Conservation (phyloP, 768 basidiomycete genomes). For the Naganishia vishniacii region DNA sequence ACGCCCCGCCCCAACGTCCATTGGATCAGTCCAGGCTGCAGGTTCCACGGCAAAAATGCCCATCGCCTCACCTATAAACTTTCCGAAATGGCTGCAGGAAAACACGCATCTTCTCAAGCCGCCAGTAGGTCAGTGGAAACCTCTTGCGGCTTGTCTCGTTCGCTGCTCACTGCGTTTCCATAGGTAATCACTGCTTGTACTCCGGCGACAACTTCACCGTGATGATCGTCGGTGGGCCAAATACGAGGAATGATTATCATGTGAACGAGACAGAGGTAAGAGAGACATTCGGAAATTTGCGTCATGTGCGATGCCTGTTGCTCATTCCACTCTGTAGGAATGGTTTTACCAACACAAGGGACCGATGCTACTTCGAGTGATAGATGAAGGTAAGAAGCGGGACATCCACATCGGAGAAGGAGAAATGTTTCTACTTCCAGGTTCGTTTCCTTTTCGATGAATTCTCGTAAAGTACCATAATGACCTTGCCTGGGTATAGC, state of each 20-base stretch:
- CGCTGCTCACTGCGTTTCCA: neutral
- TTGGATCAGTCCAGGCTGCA: too few species aligned
- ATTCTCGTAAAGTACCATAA: too few species aligned
- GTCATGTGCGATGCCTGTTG: neutral
- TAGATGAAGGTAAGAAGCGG: slow-evolving; percentile 53
- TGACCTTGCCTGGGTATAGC: too few species aligned
- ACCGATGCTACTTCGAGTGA: slow-evolving; percentile 78
- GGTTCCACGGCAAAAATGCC: neutral
- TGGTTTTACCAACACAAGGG: slow-evolving; percentile 99
- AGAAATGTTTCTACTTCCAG: slow-evolving; percentile 92
- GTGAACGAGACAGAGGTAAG: slow-evolving; percentile 78
- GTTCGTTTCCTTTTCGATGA: slow-evolving; percentile 51
- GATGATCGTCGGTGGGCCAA: slow-evolving; percentile 97
- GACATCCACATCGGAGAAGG: slow-evolving; percentile 90
- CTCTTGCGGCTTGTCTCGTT: slow-evolving; percentile 49
- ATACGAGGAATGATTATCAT: slow-evolving; percentile 89
- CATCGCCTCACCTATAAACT: slow-evolving; percentile 74
- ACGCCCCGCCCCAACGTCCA: too few species aligned
- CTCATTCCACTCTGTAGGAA: slow-evolving; percentile 56
- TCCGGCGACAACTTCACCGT: slow-evolving; percentile 78
- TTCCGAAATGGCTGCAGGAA: slow-evolving; percentile 78
- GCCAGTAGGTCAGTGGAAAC: slow-evolving; percentile 80
- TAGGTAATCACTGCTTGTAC: slow-evolving; percentile 49
- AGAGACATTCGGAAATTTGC: slow-evolving; percentile 37
- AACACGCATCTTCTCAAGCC: slow-evolving; percentile 76